phyloP scores from a whole-genome alignment of 495 filamentous ascomycete species.

The Barbatosphaeria neglecta region DNA sequence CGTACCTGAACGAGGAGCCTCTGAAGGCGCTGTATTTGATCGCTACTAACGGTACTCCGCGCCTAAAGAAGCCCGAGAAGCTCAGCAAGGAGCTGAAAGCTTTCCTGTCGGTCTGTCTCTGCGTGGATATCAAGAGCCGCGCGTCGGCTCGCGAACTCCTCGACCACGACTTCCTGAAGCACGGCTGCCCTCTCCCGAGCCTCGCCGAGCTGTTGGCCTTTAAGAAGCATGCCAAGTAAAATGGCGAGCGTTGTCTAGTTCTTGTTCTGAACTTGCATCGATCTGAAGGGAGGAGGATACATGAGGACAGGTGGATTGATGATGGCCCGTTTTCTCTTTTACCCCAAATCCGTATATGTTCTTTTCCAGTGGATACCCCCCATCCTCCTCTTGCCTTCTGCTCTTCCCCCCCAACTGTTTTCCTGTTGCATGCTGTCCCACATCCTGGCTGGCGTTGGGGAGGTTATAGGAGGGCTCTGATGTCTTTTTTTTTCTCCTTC shows the following conservation, averaged over 20 bases:
- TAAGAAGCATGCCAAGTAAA: conserved; percentile 42
- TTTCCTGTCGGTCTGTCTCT: conserved; percentile 90
- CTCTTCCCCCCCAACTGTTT: no score
- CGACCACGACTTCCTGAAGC: conserved; percentile 64
- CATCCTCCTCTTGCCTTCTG: background rate
- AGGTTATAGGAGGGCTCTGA: background rate
- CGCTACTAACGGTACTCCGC: conserved; percentile 92
- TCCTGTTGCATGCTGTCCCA: background rate
- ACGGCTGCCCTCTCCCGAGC: conserved; percentile 67
- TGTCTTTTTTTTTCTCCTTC: background rate
- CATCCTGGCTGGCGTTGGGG: background rate
- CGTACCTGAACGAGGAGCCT: conserved; percentile 95
- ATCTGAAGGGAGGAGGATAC: no score
- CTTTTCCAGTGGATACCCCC: background rate
- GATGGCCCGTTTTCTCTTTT: no score
- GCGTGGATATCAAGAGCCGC: conserved; percentile 89
- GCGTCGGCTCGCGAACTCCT: conserved; percentile 83
- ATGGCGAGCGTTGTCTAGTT: no score
- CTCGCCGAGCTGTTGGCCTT: conserved; percentile 80
- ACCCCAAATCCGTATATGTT: background rate
- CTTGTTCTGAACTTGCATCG: no score
- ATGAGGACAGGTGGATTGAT: no score
- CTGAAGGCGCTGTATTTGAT: conserved; percentile 95
- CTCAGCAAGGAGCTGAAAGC: conserved; percentile 92
- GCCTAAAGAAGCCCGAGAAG: conserved; percentile 94